phyloP scores from a whole-genome alignment of 2,329 filamentous ascomycete species.

The Fusarium sp. region DNA sequence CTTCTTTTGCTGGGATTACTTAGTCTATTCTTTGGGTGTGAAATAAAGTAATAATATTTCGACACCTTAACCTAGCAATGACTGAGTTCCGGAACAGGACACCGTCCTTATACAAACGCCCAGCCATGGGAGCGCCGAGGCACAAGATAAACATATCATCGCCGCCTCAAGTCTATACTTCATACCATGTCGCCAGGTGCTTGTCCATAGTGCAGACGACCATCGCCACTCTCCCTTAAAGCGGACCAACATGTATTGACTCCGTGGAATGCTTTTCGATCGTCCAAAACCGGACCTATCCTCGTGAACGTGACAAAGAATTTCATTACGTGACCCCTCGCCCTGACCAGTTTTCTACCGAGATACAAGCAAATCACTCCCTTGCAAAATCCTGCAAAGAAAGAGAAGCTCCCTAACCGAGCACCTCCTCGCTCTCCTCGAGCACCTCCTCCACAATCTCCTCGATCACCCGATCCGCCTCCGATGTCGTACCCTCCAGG shows the following conservation, averaged over 20 bases:
- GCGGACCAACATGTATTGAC: conserved; percentile 30
- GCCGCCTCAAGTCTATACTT: neutral
- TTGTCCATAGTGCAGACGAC: neutral
- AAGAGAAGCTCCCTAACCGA: conserved; percentile 50
- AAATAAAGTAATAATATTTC: neutral
- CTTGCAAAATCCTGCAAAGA: conserved; percentile 46
- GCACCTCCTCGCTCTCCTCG: conserved; percentile 86
- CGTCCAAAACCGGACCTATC: conserved; percentile 37
- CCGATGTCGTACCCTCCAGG: conserved; percentile 66
- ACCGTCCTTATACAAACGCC: neutral
- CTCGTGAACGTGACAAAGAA: conserved; percentile 43
- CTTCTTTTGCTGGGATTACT: neutral
- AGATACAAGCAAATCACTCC: conserved; percentile 49
- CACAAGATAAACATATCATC: neutral
- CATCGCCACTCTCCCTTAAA: neutral
- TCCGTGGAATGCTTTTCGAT: conserved; percentile 39
- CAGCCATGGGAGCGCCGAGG: no score
- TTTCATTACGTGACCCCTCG: conserved; percentile 51
- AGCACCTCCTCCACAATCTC: conserved; percentile 87
- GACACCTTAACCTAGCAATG: neutral
- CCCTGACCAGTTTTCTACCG: conserved; percentile 49
- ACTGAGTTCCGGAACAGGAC: neutral
- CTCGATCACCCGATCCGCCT: conserved; percentile 85
- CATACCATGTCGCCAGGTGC: neutral
- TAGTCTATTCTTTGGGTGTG: neutral